Evolutionary conservation across 768 basidiomycete species (phyloP).

Genomic region (Cubamyces sp.): DNA sequence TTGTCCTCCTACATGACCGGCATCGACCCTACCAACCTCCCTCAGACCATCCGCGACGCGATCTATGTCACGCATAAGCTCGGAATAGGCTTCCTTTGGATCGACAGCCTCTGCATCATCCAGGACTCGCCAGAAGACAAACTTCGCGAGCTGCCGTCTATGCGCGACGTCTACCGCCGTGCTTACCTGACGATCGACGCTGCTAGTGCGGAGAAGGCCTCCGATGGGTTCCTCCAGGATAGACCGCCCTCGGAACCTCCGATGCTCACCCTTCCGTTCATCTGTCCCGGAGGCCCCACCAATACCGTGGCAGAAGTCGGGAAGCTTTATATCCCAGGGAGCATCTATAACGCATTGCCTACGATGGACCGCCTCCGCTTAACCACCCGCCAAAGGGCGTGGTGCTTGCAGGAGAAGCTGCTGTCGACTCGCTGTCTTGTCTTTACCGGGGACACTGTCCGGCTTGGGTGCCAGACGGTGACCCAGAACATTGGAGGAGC

Average conservation of each 20-base stretch:
- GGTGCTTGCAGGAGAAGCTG: conserved; percentile 7
- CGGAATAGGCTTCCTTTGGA: not conserved
- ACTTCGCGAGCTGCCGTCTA: not conserved
- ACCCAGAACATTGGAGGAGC: not conserved
- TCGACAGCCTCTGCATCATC: conserved; percentile 7
- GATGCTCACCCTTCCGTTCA: conserved; percentile 1
- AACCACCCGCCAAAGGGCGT: not conserved
- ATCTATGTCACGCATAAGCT: not conserved
- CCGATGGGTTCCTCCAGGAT: not conserved
- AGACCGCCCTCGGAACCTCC: not conserved
- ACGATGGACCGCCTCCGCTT: not conserved
- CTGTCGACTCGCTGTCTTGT: not conserved
- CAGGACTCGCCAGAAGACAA: conserved; percentile 5
- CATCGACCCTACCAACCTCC: not conserved
- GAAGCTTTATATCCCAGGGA: not conserved
- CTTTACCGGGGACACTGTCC: not conserved
- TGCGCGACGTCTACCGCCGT: conserved; percentile 1
- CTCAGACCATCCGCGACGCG: conserved; percentile 7
- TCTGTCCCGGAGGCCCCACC: not conserved
- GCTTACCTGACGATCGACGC: conserved; percentile 1
- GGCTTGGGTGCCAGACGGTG: not conserved
- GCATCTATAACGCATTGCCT: not conserved
- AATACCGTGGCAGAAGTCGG: not conserved
- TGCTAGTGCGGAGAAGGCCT: not conserved
- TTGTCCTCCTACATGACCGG: not conserved